Conservation (phyloP, 2,329 filamentous ascomycete species). For the Fusarium sulawesiense region DNA sequence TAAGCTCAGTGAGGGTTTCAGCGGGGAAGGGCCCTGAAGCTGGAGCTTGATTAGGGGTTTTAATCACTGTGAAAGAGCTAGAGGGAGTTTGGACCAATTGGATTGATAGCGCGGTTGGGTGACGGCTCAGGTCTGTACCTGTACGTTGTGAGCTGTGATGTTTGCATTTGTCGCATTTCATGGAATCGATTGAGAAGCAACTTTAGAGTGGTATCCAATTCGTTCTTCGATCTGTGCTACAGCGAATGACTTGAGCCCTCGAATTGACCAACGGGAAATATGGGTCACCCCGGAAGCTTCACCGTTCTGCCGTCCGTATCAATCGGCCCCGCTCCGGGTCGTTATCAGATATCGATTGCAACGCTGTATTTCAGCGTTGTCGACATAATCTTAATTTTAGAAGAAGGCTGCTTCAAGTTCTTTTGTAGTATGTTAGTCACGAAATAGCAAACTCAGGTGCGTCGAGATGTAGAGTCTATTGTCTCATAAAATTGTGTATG, state of each 20-base stretch:
- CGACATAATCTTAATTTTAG: background rate
- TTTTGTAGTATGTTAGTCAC: background rate
- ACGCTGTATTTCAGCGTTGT: background rate
- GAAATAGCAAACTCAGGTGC: background rate
- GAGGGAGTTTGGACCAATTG: constrained; percentile 22
- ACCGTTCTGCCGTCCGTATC: background rate
- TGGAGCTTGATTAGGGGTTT: constrained; percentile 27
- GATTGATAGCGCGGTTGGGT: constrained; percentile 7
- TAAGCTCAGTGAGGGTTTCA: constrained; percentile 4
- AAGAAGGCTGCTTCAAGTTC: no score
- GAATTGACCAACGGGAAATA: background rate
- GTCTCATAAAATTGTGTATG: background rate
- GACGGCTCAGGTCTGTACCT: background rate
- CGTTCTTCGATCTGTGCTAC: background rate
- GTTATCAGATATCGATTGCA: constrained; percentile 13
- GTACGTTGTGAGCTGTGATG: background rate
- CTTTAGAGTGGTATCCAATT: background rate
- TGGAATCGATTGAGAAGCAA: background rate
- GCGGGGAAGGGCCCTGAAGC: constrained; percentile 7
- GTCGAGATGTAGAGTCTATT: background rate
- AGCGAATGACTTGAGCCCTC: background rate
- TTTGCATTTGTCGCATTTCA: background rate
- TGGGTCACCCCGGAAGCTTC: background rate
- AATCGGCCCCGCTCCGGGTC: constrained; percentile 25
- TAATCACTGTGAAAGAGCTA: constrained; percentile 12